Base-by-base conservation (phyloP, 2,329 filamentous ascomycete genomes). In the Pochonia chlamydosporia region DNA sequence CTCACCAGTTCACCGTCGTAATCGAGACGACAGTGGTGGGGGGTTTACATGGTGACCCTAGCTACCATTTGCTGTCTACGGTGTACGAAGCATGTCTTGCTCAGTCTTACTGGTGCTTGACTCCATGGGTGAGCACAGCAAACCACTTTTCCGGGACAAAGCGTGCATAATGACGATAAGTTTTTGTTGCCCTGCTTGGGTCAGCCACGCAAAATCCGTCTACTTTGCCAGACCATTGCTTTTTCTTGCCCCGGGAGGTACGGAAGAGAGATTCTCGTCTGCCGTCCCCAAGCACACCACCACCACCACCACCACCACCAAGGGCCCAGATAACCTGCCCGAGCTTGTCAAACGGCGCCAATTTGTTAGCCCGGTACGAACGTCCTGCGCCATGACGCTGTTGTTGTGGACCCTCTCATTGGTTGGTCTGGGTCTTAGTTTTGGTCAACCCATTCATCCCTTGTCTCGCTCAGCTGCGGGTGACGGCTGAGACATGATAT, bases 401-500 rank as follows among this genome's bases (percentile, higher is more conserved):
- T n/a, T n/a, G n/a, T n/a, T n/a, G n/a, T n/a, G n/a, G n/a, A n/a
- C n/a, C n/a, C n/a, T 11, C 35, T 39, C 35, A 7, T 7, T 28
- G 26, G 35, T 20, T 3, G n/a, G n/a, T 36, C n/a, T 10, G 11
- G 14, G 16, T 35, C 31, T 4, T n/a, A 7, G 3, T 20, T 13
- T 20, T 20, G 4, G n/a, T 33, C 25, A 33, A 13, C 16, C 6
- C 28, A 23, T 36, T 18, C 26, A 18, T 40, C 44, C 37, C 44
- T 46, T 46, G 44, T 46, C 44, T 21, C n/a, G 40, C 20, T 21
- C 33, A 39, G 18, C 40, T 46, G 44, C 44, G 44, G 44, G 37
- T 46, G 44, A 46, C 37, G 37, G 31, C 37, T 40, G 28, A 40
- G 44, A 46, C 44, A 41, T 46, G 37, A 13, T 20, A 18, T 42